Evolutionary conservation across 768 basidiomycete genomes (phyloP), one percentile per base, ranked within the genome.

Genomic region (Goffeauzyma gilvescens): DNA sequence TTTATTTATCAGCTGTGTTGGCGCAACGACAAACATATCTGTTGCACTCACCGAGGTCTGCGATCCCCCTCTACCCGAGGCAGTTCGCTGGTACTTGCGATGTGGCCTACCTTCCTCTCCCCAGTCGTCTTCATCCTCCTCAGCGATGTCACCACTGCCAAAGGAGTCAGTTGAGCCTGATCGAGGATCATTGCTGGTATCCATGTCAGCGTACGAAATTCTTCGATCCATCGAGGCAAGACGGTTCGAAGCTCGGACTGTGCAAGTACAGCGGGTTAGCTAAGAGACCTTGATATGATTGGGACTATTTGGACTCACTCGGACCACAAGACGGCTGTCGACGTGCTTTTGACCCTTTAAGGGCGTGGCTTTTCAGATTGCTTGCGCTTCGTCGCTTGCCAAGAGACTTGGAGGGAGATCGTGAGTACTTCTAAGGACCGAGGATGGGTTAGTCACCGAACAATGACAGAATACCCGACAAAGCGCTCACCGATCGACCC

Each of bases 111-210:
- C n/a, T n/a, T n/a, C n/a, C n/a, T n/a, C n/a, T n/a, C n/a, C n/a
- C 48, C 50, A 63, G 7, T 61, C 59, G 14, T 59, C 61, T 33
- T 63, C 62, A 10, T 58, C 58, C 3, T 55, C 56, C 6, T 43
- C 31, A 18, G 41, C 43, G n/a, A n/a, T n/a, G 4, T 33, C 32
- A 22, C 18, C 25, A 18, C 44, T 45, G 15, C 34, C 35, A 13
- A 28, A 34, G 33, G 50, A 54, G 21, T 47, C 45, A 28, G 54
- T 49, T 25, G 50, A 49, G 26, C 31, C 45, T 12, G 38, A 44
- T 9, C 28, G 8, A 30, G 28, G n/a, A n/a, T 9, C 28, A 30
- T 30, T n/a, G 28, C 28, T n/a, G 28, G 28, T 31, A 37, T 59
- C 58, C 22, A 59, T 48, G 28, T 58, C 51, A 30, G 57, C 58